Percentiles rank a stretch among this genome's conserved stretches.
Evolutionary conservation across 2,329 filamentous ascomycete species (phyloP).

Genomic region (Malbranchea zuffiana): DNA sequence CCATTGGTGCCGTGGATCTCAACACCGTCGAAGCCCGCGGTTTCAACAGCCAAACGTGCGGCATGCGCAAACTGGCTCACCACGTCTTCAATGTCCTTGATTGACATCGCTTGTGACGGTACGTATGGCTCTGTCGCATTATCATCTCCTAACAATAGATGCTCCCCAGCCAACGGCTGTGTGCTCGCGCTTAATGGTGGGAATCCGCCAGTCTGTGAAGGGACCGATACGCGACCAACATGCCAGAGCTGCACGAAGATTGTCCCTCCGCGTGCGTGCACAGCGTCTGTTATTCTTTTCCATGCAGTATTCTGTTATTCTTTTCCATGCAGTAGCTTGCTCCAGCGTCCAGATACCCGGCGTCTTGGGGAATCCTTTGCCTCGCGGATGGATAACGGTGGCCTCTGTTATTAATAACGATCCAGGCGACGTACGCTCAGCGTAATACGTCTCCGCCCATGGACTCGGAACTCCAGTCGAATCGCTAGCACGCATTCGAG

Average conservation of each 20-base stretch:
- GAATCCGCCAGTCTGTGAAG: no score
- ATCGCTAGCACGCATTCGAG: slow-evolving; percentile 42
- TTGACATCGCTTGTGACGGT: no score
- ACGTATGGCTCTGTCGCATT: no score
- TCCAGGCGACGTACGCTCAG: slow-evolving; percentile 43
- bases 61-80: no score
- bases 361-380: slow-evolving; percentile 40
- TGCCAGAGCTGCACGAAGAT: slow-evolving; percentile 55
- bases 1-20: slow-evolving; percentile 42
- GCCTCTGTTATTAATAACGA: slow-evolving; percentile 51
- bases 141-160: no score
- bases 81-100: no score
- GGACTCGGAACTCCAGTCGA: slow-evolving; percentile 39
- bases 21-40: slow-evolving; percentile 44
- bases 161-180: no score
- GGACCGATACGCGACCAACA: no score
- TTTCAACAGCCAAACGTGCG: no score
- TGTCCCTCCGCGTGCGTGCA: slow-evolving; percentile 51
- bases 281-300: slow-evolving; percentile 48
- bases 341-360: slow-evolving; percentile 48
- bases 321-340: slow-evolving; percentile 53
- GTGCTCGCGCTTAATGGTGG: no score
- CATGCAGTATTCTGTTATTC: no score
- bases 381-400: slow-evolving; percentile 40
- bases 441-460: slow-evolving; percentile 42